A percentile compares a stretch with the other conserved stretches of the same genome.
phyloP scores from a whole-genome alignment of 768 basidiomycete species.

The Amyloporia xantha region DNA sequence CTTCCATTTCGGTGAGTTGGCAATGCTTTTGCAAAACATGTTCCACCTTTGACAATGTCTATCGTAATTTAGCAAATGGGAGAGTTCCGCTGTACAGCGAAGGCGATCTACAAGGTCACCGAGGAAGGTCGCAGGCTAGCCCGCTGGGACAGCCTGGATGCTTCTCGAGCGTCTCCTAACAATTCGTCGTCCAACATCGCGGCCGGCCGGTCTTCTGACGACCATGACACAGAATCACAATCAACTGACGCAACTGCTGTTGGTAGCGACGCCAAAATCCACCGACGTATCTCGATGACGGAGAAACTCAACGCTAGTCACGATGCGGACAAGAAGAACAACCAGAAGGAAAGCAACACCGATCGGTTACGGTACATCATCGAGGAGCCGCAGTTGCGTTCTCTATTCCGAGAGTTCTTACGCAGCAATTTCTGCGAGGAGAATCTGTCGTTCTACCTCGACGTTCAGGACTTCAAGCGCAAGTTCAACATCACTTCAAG shows the following conservation, averaged over 20 bases:
- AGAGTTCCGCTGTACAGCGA: slow-evolving; percentile 94
- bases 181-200: slow-evolving; percentile 59
- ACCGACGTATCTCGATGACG: slow-evolving; percentile 71
- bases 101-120: slow-evolving; percentile 91
- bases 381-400: slow-evolving; percentile 83
- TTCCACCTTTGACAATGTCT: no score
- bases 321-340: slow-evolving; percentile 49
- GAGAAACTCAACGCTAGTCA: slow-evolving; percentile 60
- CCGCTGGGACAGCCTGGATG: slow-evolving; percentile 63
- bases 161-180: slow-evolving; percentile 50
- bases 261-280: slow-evolving; percentile 59
- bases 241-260: slow-evolving; percentile 25
- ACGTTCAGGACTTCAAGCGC: slow-evolving; percentile 94
- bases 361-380: slow-evolving; percentile 88
- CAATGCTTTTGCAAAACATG: no score
- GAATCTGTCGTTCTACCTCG: slow-evolving; percentile 95
- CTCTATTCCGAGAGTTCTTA: slow-evolving; percentile 91
- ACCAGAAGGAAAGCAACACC: slow-evolving; percentile 80
- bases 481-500: slow-evolving; percentile 95
- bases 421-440: slow-evolving; percentile 96
- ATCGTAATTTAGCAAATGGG: slow-evolving; percentile 78
- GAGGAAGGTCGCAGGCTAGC: slow-evolving; percentile 85
- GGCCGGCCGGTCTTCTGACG: slow-evolving; percentile 54
- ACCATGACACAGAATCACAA: slow-evolving; percentile 25
- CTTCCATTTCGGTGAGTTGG: slow-evolving; percentile 60